Conservation (phyloP, 2,329 filamentous ascomycete genomes). For the Fusarium sp. region DNA sequence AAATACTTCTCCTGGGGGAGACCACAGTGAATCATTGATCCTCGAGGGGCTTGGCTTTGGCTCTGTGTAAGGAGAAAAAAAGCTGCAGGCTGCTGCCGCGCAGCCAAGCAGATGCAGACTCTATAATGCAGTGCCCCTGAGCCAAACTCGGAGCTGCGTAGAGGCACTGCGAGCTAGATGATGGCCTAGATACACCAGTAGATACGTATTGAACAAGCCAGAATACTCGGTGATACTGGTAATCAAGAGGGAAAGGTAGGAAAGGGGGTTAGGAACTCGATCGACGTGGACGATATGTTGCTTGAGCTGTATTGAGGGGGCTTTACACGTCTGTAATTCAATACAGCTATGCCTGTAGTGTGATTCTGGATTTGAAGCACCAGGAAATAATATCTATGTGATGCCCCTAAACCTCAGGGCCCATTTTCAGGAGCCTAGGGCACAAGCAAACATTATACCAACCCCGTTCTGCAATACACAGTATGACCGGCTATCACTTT, state of each 20-base stretch:
- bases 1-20: background rate
- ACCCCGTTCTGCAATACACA: too few relatives aligned
- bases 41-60: background rate
- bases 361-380: background rate
- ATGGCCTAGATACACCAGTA: background rate
- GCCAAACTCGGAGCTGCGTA: background rate
- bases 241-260: background rate
- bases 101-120: background rate
- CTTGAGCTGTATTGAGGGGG: too few relatives aligned
- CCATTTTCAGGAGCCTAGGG: background rate
- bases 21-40: conserved; percentile 14
- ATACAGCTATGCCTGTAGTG: background rate
- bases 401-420: conserved; percentile 14
- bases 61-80: background rate
- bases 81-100: background rate
- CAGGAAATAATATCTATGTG: background rate
- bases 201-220: background rate
- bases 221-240: background rate
- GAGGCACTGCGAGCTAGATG: background rate
- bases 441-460: conserved; percentile 18
- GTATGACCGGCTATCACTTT: background rate
- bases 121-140: background rate
- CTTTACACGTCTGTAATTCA: too few relatives aligned
- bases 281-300: background rate
- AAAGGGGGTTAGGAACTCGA: conserved; percentile 11